Conservation (phyloP, 768 basidiomycete species). For the Lactarius indigo region DNA sequence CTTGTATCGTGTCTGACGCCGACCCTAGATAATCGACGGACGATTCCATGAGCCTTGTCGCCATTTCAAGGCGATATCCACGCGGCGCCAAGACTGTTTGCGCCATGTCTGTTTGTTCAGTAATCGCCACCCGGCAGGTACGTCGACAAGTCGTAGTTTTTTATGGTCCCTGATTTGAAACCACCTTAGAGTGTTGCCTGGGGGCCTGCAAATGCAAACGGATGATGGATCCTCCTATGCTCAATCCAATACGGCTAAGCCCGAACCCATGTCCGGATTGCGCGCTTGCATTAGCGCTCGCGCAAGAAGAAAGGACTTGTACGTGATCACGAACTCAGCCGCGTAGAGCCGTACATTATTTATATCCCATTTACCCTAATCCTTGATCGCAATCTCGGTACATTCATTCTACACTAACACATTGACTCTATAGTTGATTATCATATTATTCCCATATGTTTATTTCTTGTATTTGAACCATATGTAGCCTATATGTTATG, state of each 20-base stretch:
- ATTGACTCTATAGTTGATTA: background rate
- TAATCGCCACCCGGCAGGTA: constrained; percentile 26
- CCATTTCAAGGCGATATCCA: constrained; percentile 31
- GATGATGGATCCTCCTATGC: constrained; percentile 28
- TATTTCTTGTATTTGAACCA: constrained; percentile 15
- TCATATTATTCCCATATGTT: constrained; percentile 11
- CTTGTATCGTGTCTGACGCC: background rate
- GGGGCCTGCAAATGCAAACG: constrained; percentile 24
- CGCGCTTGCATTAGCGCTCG: constrained; percentile 6
- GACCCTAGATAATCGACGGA: constrained; percentile 28
- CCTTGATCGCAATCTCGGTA: background rate
- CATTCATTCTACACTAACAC: background rate
- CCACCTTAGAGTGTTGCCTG: constrained; percentile 14
- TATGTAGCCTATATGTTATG: background rate
- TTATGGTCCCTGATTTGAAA: constrained; percentile 1
- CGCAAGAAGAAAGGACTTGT: background rate
- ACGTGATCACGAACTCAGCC: constrained; percentile 1
- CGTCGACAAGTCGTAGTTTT: background rate
- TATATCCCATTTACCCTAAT: background rate
- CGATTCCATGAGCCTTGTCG: constrained; percentile 28
- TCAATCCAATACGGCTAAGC: constrained; percentile 30
- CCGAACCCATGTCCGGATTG: constrained; percentile 26
- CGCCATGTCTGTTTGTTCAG: constrained; percentile 28
- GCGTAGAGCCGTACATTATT: background rate
- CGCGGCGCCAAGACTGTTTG: constrained; percentile 29